A percentile compares a stretch with the other conserved stretches of the same genome.
These are phyloP conservation scores for Xerocomus amazonicus DNA, from an alignment of 1,284 basidiomycete species.

Conservation along the genomic window DNA sequence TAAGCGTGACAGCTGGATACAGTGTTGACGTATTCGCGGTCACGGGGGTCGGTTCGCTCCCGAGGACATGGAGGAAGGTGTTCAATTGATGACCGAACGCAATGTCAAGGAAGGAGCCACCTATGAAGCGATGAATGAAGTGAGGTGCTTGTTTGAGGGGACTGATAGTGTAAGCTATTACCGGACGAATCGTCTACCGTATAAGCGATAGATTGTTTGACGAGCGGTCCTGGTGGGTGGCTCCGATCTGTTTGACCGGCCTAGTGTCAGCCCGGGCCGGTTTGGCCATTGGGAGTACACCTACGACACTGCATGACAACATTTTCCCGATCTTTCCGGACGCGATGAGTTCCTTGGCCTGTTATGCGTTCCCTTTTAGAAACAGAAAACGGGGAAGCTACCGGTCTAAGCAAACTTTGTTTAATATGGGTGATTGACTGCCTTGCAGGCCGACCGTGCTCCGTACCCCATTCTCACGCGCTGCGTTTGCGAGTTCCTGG, in stretches of 20 bases:
- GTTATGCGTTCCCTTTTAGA: too few species aligned
- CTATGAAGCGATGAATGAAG: background rate
- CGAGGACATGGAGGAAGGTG: slow-evolving; percentile 14
- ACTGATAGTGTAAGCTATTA: background rate
- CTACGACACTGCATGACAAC: slow-evolving; percentile 13
- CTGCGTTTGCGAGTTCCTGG: slow-evolving; percentile 9
- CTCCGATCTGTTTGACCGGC: slow-evolving; percentile 3
- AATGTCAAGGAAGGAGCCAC: slow-evolving; percentile 10
- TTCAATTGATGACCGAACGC: slow-evolving; percentile 12
- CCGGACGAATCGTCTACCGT: slow-evolving; percentile 7
- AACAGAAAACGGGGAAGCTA: too few species aligned
- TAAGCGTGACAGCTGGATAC: slow-evolving; percentile 11
- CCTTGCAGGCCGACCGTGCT: slow-evolving; percentile 12
- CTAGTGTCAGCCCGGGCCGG: background rate
- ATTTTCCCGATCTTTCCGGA: slow-evolving; percentile 11
- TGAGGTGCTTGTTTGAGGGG: background rate
- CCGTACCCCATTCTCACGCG: slow-evolving; percentile 9
- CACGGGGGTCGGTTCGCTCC: slow-evolving; percentile 9
- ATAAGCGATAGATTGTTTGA: slow-evolving; percentile 5
- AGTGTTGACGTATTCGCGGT: slow-evolving; percentile 9
- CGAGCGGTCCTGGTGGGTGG: slow-evolving; percentile 9
- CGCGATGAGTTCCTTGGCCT: slow-evolving; percentile 14
- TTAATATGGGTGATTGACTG: slow-evolving; percentile 13
- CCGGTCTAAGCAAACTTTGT: background rate
- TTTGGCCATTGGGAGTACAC: background rate